Conservation (phyloP, 495 filamentous ascomycete genomes). For the Venustampulla echinocandica region DNA sequence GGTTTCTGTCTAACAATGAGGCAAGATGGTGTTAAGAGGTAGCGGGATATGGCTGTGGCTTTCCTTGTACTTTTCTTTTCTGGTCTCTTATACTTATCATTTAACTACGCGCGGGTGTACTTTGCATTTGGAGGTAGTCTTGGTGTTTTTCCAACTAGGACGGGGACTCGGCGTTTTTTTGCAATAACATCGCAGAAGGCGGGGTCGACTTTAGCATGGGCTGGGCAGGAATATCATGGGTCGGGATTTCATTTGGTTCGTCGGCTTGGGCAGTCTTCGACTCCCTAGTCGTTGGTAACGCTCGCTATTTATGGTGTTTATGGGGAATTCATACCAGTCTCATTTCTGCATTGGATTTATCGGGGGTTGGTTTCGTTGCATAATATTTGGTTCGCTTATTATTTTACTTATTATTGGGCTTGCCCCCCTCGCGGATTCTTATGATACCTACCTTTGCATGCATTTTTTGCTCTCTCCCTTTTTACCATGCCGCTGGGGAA, state of each 20-base stretch:
- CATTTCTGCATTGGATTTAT: not conserved
- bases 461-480: too few relatives aligned
- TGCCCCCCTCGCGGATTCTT: not conserved
- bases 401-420: not conserved
- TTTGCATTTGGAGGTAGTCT: constrained; percentile 25
- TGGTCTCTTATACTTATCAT: constrained; percentile 15
- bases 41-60: not conserved
- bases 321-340: not conserved
- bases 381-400: not conserved
- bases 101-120: constrained; percentile 10
- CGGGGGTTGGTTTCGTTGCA: not conserved
- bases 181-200: constrained; percentile 14
- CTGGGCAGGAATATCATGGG: constrained; percentile 6
- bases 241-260: constrained; percentile 15
- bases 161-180: too few relatives aligned
- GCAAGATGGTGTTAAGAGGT: not conserved
- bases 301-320: not conserved
- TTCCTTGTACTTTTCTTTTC: constrained; percentile 19
- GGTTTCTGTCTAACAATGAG: not conserved
- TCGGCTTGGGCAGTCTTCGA: not conserved
- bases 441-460: constrained; percentile 1
- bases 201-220: constrained; percentile 9
- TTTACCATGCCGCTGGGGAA: too few relatives aligned
- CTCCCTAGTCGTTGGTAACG: not conserved
- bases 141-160: too few relatives aligned